Conservation (phyloP, 179 eudicot species). For the Actinidia arguta region DNA sequence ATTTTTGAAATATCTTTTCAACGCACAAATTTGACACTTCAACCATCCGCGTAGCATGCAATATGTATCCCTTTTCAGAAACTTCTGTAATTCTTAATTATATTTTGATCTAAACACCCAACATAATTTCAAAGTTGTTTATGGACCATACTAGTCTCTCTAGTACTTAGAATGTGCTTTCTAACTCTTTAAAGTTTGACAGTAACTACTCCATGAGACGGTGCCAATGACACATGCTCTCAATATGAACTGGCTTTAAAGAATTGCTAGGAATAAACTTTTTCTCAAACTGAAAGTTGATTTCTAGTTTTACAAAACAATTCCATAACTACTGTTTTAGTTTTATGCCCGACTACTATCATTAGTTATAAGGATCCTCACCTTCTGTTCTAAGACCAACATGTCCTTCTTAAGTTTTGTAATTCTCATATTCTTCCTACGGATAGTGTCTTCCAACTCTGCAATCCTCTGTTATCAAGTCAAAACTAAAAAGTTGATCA, state of each 20-base stretch:
- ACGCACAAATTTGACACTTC: neutral
- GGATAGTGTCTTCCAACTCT: conserved; percentile 87
- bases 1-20: neutral
- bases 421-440: conserved; percentile 67
- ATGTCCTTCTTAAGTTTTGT: conserved; percentile 80
- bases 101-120: neutral
- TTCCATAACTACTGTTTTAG: neutral
- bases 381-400: conserved; percentile 84
- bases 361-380: conserved; percentile 23
- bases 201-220: neutral
- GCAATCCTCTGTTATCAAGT: conserved; percentile 63
- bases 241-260: neutral
- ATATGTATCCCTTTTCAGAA: neutral
- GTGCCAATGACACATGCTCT: neutral
- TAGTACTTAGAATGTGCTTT: neutral
- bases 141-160: neutral
- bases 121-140: neutral
- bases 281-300: neutral
- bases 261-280: too few relatives aligned
- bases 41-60: neutral
- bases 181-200: neutral
- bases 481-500: neutral
- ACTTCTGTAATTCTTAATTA: neutral
- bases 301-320: conserved; percentile 1
- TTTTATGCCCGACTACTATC: neutral